A percentile compares a stretch with the other conserved stretches of the same genome.
These are phyloP conservation scores for Lentithecium fluviatile DNA, from an alignment of 495 filamentous ascomycete genomes.

Conservation along the genomic window DNA sequence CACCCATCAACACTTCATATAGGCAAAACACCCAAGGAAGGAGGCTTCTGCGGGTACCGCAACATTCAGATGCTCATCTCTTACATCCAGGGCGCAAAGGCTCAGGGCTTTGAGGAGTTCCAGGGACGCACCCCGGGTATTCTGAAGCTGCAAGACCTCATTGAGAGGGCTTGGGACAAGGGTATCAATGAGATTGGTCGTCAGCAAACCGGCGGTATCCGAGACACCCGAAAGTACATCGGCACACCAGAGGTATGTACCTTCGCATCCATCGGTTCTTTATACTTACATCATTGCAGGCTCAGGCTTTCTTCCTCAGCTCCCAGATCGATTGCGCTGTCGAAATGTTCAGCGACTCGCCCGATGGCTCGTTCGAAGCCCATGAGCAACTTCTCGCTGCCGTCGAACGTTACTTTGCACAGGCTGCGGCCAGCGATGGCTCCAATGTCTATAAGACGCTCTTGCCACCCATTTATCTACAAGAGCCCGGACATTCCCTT, in stretches of 20 bases:
- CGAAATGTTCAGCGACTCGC: constrained; percentile 47
- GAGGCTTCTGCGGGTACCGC: constrained; percentile 95
- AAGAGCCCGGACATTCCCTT: constrained; percentile 87
- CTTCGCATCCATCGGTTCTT: not conserved
- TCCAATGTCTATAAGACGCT: constrained; percentile 64
- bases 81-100: constrained; percentile 62
- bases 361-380: constrained; percentile 45
- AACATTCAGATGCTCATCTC: constrained; percentile 95
- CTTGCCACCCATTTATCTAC: constrained; percentile 85
- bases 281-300: constrained; percentile 49
- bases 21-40: constrained; percentile 74
- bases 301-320: constrained; percentile 73
- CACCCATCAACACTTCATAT: constrained; percentile 74
- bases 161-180: constrained; percentile 86
- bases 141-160: constrained; percentile 79
- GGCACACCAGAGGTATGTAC: constrained; percentile 80
- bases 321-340: constrained; percentile 61
- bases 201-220: constrained; percentile 82
- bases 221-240: constrained; percentile 89
- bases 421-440: constrained; percentile 37
- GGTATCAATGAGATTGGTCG: constrained; percentile 75
- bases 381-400: constrained; percentile 60
- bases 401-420: constrained; percentile 73
- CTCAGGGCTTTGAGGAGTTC: constrained; percentile 61
- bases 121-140: constrained; percentile 64